phyloP scores from a whole-genome alignment of 805 yeast species.

The Tetrapisispora pingtungensis region DNA sequence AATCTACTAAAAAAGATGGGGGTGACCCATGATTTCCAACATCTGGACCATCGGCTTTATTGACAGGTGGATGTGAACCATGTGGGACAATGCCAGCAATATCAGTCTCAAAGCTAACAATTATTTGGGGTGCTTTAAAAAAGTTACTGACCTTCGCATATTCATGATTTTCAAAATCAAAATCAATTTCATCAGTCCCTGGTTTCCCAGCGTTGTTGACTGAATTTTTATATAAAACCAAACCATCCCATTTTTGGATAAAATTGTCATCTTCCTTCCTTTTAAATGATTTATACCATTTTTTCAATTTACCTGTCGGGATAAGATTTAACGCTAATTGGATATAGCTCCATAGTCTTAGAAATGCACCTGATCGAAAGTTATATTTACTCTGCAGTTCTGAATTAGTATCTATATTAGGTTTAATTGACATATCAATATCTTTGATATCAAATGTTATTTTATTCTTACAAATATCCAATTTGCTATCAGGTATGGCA shows the following conservation, averaged over 20 bases:
- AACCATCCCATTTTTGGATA: conserved; percentile 59
- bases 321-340: background rate
- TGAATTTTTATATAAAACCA: conserved; percentile 49
- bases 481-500: conserved; percentile 34
- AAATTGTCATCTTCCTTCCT: conserved; percentile 10
- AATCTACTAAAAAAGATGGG: conserved; percentile 52
- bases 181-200: conserved; percentile 26
- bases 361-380: conserved; percentile 12
- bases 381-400: conserved; percentile 19
- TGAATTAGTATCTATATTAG: conserved; percentile 56
- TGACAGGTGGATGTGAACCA: conserved; percentile 24
- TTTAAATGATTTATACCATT: conserved; percentile 1
- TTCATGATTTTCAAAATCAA: conserved; percentile 41
- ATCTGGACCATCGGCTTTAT: conserved; percentile 38
- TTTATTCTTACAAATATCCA: conserved; percentile 49
- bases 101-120: conserved; percentile 60
- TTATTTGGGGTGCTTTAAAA: conserved; percentile 47
- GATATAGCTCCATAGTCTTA: conserved; percentile 15
- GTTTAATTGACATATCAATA: conserved; percentile 52
- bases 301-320: background rate
- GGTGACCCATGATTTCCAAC: conserved; percentile 49
- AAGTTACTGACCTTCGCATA: conserved; percentile 74
- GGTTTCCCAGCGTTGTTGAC: conserved; percentile 28
- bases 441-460: conserved; percentile 38
- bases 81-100: conserved; percentile 54